These are phyloP conservation scores for Aspergillus amoenus DNA, from an alignment of 2,329 filamentous ascomycete species.

Conservation along the genomic window DNA sequence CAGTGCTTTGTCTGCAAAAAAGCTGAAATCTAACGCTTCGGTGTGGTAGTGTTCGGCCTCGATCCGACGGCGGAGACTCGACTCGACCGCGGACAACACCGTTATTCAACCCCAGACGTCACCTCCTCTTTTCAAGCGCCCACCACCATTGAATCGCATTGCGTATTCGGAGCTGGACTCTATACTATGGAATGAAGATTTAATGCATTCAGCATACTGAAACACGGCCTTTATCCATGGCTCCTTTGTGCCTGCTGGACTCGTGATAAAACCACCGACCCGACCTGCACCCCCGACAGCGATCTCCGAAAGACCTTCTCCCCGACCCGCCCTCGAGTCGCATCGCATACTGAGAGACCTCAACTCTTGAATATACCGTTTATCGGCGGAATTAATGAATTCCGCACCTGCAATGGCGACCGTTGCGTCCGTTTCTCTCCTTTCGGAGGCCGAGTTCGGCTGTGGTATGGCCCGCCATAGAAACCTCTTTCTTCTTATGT, in stretches of 20 bases:
- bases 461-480: constrained; percentile 35
- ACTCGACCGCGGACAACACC: constrained; percentile 11
- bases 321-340: neutral
- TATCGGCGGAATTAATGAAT: neutral
- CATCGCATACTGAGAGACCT: neutral
- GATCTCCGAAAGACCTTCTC: neutral
- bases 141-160: neutral
- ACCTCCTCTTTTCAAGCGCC: neutral
- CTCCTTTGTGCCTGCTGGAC: constrained; percentile 14
- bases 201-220: constrained; percentile 11
- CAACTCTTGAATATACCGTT: neutral
- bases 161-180: constrained; percentile 14
- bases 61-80: constrained; percentile 11
- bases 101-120: neutral
- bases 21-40: constrained; percentile 1
- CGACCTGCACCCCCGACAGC: neutral
- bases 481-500: neutral
- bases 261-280: constrained; percentile 6
- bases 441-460: constrained; percentile 41
- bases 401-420: constrained; percentile 30
- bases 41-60: constrained; percentile 5
- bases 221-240: constrained; percentile 18
- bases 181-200: constrained; percentile 13
- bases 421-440: constrained; percentile 31
- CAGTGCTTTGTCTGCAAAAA: neutral